Base-by-base conservation (phyloP, 768 basidiomycete species). In the Termitomyces heimii region DNA sequence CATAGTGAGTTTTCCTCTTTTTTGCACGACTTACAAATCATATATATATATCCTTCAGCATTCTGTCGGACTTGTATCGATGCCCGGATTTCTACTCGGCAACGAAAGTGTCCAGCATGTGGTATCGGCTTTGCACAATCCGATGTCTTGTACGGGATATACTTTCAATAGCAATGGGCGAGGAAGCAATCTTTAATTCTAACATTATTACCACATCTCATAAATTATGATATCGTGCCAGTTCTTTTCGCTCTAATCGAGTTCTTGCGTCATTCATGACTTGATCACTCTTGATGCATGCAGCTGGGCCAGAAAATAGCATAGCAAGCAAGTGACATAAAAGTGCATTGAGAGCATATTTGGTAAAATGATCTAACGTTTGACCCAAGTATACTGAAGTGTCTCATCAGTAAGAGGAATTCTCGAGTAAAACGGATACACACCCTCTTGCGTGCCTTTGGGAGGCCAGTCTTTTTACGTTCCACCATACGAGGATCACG, bases 401-500 rank as follows among this genome's bases (percentile, higher is more conserved):
- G 37, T 69, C 5, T 61, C 26, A 58, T 51, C 45, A 59, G 35
- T 37, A 20, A 47, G 39, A 39, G n/a, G 39, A 52, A 29, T 8
- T 22, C 16, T 56, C 1, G n/a, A 14, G 53, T 7, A 24, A 52
- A 22, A 16, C 49, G 32, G 56, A 55, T 14, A 84, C 91, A 44
- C 71, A 94, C 93, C 75, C 81, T 81, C 75, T 95, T 94, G 72
- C 95, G 85, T 58, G 96, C 94, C 77, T 97, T 97, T 58, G 89
- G 84, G 66, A 84, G 71, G 57, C 92, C 92, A 16, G 96, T 92
- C 82, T 99, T 99, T 77, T 99, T 99, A 65, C 96, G 82, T 75
- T 99, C 96, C 31, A 97, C 95, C 92, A 96, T 92, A 72, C 97
- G 88, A 46, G 94, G 93, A 77, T 99, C 96, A 65, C 95, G 85